Conservation (phyloP, 495 filamentous ascomycete species). For the Endocarpon pusillum region DNA sequence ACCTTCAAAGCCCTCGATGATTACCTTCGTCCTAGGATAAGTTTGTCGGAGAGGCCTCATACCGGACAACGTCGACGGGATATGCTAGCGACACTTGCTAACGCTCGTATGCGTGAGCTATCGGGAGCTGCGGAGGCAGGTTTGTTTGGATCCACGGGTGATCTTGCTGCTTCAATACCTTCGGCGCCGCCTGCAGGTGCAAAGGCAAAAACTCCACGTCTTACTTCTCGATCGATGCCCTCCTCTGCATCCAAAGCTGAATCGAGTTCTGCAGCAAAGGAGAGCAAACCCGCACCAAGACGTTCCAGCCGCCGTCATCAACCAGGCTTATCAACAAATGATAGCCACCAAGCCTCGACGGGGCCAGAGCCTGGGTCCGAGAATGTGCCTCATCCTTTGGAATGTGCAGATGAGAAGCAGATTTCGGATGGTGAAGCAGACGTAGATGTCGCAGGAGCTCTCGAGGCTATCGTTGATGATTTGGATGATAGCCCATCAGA, state of each 20-base stretch:
- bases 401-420: constrained; percentile 88
- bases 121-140: constrained; percentile 58
- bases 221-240: constrained; percentile 10
- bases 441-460: constrained; percentile 43
- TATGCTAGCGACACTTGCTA: constrained; percentile 31
- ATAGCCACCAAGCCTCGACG: no score
- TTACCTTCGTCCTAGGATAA: constrained; percentile 84
- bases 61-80: constrained; percentile 26
- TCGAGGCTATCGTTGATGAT: constrained; percentile 81
- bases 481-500: constrained; percentile 79
- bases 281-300: constrained; percentile 28
- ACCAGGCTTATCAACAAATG: no score
- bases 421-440: constrained; percentile 56
- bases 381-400: constrained; percentile 45
- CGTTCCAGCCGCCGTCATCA: constrained; percentile 39
- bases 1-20: constrained; percentile 96
- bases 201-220: constrained; percentile 10
- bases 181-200: constrained; percentile 8
- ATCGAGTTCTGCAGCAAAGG: constrained; percentile 18
- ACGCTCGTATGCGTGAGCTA: not conserved
- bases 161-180: constrained; percentile 15
- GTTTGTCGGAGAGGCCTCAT: constrained; percentile 57
- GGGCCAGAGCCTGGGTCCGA: constrained; percentile 35
- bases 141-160: constrained; percentile 13
- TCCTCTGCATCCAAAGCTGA: constrained; percentile 6